Percentiles rank a stretch among this genome's conserved stretches.
Conservation (phyloP, 2,329 filamentous ascomycete genomes). For the Colletotrichum echinochloae region DNA sequence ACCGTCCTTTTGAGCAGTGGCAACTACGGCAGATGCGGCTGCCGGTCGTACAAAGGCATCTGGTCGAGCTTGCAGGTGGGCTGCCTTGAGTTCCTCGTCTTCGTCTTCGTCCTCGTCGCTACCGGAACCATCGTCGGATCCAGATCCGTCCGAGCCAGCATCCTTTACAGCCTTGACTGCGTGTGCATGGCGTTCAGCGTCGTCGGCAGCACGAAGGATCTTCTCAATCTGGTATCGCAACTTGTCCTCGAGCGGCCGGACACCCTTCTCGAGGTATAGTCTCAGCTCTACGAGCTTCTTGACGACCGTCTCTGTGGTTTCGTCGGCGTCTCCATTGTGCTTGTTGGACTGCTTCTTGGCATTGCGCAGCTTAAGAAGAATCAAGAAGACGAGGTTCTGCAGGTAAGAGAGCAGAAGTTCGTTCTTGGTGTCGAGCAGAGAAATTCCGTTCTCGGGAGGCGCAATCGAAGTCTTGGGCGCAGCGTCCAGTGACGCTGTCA, state of each 20-base stretch:
- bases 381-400: slow-evolving; percentile 91
- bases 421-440: slow-evolving; percentile 94
- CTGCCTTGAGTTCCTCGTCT: slow-evolving; percentile 41
- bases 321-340: slow-evolving; percentile 49
- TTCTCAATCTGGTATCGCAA: slow-evolving; percentile 97
- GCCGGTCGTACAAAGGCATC: slow-evolving; percentile 52
- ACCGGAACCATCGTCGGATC: slow-evolving; percentile 50
- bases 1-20: slow-evolving; percentile 62
- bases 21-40: slow-evolving; percentile 45
- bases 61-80: slow-evolving; percentile 45
- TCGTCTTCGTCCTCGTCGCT: slow-evolving; percentile 50
- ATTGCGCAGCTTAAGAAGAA: slow-evolving; percentile 82
- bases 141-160: slow-evolving; percentile 49
- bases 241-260: slow-evolving; percentile 88
- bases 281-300: slow-evolving; percentile 91
- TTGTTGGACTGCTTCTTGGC: slow-evolving; percentile 46
- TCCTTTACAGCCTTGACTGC: slow-evolving; percentile 51
- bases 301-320: slow-evolving; percentile 75
- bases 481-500: slow-evolving; percentile 74
- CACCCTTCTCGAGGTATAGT: slow-evolving; percentile 93
- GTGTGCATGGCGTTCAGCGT: slow-evolving; percentile 66
- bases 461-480: slow-evolving; percentile 74
- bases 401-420: slow-evolving; percentile 97
- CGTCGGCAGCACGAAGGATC: slow-evolving; percentile 87
- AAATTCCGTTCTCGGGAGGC: slow-evolving; percentile 88